phyloP scores from a whole-genome alignment of 352 stramenopile species.

The Pythium sp. region DNA sequence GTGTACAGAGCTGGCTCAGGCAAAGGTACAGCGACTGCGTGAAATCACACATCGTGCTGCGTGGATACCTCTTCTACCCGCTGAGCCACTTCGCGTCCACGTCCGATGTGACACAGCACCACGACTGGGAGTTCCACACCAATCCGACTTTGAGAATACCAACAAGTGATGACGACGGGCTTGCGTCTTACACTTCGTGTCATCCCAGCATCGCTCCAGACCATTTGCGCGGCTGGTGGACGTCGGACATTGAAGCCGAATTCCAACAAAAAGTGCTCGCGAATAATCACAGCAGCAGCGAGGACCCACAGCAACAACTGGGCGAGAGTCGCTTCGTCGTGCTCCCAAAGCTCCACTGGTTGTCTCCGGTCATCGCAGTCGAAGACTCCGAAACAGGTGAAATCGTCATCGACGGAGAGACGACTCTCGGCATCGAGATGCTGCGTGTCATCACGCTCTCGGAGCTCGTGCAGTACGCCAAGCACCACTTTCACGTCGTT shows the following conservation, averaged over 20 bases:
- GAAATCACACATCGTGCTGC: constrained; percentile 53
- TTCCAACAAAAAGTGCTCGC: constrained; percentile 33
- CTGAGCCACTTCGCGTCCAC: constrained; percentile 45
- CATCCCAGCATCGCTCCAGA: constrained; percentile 33
- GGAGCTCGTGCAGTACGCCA: constrained; percentile 32
- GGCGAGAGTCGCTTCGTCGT: constrained; percentile 57
- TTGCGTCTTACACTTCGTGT: background rate
- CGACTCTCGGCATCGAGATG: constrained; percentile 26
- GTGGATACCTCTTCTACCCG: constrained; percentile 68
- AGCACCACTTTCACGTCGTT: constrained; percentile 39
- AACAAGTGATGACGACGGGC: background rate
- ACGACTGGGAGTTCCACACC: constrained; percentile 47
- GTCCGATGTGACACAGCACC: constrained; percentile 32
- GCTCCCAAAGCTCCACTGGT: constrained; percentile 68
- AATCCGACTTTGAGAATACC: constrained; percentile 20
- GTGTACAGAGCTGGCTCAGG: constrained; percentile 47
- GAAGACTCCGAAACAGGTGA: constrained; percentile 20
- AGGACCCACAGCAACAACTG: background rate
- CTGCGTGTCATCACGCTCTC: constrained; percentile 33
- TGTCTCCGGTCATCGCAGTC: constrained; percentile 44
- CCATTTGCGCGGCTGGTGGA: constrained; percentile 74
- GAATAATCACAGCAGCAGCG: constrained; percentile 19
- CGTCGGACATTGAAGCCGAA: constrained; percentile 41
- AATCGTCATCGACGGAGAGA: constrained; percentile 33
- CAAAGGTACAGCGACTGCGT: constrained; percentile 52